Evolutionary conservation across 495 filamentous ascomycete genomes (phyloP).

Genomic region (Aspergillus taichungensis): DNA sequence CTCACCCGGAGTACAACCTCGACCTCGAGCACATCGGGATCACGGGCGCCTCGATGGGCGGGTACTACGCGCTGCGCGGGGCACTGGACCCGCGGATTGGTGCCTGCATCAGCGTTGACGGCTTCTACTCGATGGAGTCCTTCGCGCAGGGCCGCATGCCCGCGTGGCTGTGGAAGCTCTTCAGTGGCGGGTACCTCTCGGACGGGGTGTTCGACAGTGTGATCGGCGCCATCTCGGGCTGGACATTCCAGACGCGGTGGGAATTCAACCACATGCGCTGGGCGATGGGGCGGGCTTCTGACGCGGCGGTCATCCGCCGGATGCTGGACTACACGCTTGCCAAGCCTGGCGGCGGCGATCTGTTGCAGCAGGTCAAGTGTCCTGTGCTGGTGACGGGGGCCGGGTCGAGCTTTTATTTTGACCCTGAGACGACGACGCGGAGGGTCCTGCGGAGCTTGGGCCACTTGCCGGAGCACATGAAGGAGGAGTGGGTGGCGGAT

Average conservation of each 20-base stretch:
- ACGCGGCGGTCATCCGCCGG: slow-evolving; percentile 1
- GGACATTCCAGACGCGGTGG: slow-evolving; percentile 27
- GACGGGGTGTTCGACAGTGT: slow-evolving; percentile 18
- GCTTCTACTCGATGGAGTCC: slow-evolving; percentile 27
- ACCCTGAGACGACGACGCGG: background rate
- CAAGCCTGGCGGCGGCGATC: background rate
- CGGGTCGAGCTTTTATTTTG: slow-evolving; percentile 2
- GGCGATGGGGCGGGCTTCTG: background rate
- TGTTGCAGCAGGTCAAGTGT: slow-evolving; percentile 5
- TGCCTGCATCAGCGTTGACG: slow-evolving; percentile 35
- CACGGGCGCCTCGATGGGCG: slow-evolving; percentile 32
- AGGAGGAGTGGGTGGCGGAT: slow-evolving; percentile 6
- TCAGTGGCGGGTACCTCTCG: slow-evolving; percentile 11
- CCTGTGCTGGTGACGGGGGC: slow-evolving; percentile 9
- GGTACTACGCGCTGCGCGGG: slow-evolving; percentile 30
- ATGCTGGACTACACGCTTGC: slow-evolving; percentile 4
- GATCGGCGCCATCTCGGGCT: background rate
- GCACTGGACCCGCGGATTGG: slow-evolving; percentile 32
- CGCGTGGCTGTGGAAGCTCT: slow-evolving; percentile 1
- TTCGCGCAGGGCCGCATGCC: slow-evolving; percentile 15
- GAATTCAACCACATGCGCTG: slow-evolving; percentile 18
- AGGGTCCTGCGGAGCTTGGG: background rate
- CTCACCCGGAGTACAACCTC: slow-evolving; percentile 23
- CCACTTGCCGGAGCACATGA: background rate
- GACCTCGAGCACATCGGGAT: slow-evolving; percentile 34